phyloP scores from a whole-genome alignment of 148 eudicot species.

The Rhododendron griersonianum region DNA sequence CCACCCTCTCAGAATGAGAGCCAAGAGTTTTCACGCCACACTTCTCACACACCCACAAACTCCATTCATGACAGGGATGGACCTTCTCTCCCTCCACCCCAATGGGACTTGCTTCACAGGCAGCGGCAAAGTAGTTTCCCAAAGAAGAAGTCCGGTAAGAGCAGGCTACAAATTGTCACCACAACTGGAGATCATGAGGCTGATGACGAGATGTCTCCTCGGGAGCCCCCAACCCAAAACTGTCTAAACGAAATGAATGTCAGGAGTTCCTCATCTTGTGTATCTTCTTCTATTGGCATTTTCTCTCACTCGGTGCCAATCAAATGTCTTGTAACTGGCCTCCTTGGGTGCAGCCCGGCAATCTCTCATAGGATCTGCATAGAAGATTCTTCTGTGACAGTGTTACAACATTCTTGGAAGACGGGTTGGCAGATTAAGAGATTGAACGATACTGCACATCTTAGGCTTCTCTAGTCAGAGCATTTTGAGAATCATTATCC shows the following conservation, averaged over 20 bases:
- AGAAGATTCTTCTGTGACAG: constrained; percentile 91
- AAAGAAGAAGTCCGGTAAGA: constrained; percentile 86
- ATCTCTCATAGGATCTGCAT: constrained; percentile 78
- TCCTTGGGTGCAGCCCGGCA: constrained; percentile 77
- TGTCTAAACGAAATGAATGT: constrained; percentile 35
- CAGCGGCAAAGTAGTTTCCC: constrained; percentile 48
- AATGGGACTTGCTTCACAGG: constrained; percentile 72
- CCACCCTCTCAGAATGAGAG: constrained; percentile 67
- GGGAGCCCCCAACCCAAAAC: constrained; percentile 38
- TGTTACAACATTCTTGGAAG: constrained; percentile 84
- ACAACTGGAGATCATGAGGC: constrained; percentile 73
- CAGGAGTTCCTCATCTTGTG: constrained; percentile 24
- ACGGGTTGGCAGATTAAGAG: constrained; percentile 93
- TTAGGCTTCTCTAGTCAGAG: constrained; percentile 63
- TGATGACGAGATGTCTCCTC: constrained; percentile 85
- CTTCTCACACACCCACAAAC: constrained; percentile 31
- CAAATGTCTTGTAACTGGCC: constrained; percentile 78
- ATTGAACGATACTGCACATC: constrained; percentile 89
- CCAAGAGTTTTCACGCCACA: constrained; percentile 44
- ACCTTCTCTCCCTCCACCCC: constrained; percentile 39
- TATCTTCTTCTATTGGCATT: constrained; percentile 56
- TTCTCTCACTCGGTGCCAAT: constrained; percentile 84
- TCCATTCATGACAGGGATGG: constrained; percentile 47
- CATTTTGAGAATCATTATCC: not conserved
- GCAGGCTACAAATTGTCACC: constrained; percentile 89